phyloP scores from a whole-genome alignment of 202 grass and related monocot species.

The Bolboschoenoplectus hybrid region DNA sequence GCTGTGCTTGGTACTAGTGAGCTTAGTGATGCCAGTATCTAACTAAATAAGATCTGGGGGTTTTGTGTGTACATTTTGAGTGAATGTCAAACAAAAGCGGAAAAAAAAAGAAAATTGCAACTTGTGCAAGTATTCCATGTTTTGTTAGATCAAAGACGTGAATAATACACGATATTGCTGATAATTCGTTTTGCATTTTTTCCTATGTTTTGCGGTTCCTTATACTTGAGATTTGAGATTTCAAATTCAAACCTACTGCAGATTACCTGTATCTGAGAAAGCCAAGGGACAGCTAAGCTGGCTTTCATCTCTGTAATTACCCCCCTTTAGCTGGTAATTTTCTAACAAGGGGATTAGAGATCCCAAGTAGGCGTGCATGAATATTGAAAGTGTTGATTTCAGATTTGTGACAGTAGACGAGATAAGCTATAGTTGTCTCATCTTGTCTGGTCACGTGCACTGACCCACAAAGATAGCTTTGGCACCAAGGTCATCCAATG shows the following conservation, averaged over 20 bases:
- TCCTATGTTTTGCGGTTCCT: not conserved
- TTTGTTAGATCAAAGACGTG: conserved; percentile 7
- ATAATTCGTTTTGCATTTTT: not conserved
- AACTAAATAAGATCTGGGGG: conserved; percentile 27
- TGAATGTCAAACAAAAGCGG: not conserved
- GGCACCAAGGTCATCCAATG: conserved; percentile 3
- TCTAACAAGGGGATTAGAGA: not conserved
- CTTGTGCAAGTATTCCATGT: not conserved
- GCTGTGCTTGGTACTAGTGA: conserved; percentile 14
- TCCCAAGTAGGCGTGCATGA: not conserved
- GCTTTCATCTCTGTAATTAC: not conserved
- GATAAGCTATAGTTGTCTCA: conserved; percentile 29
- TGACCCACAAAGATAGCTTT: conserved; percentile 10
- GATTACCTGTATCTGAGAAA: not conserved
- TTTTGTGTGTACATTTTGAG: conserved; percentile 34
- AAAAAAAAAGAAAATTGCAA: not conserved
- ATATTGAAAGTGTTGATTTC: not conserved
- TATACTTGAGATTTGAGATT: not conserved
- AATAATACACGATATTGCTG: not conserved
- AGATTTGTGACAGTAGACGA: conserved; percentile 15
- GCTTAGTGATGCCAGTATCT: conserved; percentile 23
- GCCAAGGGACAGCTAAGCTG: not conserved
- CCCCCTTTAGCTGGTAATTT: not conserved
- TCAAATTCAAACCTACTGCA: not conserved
- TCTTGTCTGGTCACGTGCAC: conserved; percentile 33